These are phyloP conservation scores for Chrysopogon serrulatus DNA, from an alignment of 176 grass and related monocot genomes.

Conservation along the genomic window DNA sequence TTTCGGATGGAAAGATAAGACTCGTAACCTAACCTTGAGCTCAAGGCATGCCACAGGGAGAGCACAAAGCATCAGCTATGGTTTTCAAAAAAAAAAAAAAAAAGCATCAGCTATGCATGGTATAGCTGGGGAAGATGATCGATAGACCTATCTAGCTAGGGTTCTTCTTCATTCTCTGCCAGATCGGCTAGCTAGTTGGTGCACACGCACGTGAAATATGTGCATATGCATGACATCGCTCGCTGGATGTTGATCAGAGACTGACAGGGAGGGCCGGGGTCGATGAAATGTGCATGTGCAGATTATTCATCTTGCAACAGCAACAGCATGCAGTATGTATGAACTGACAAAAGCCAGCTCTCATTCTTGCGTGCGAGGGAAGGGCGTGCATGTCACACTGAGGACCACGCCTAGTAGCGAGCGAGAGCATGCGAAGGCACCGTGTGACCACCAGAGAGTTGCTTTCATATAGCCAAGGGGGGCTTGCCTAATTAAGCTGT, in stretches of 20 bases:
- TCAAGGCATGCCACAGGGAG: background rate
- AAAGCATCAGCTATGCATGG: background rate
- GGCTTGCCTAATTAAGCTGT: background rate
- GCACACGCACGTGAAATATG: slow-evolving; percentile 9
- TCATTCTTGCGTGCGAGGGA: slow-evolving; percentile 42
- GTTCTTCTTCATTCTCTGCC: background rate
- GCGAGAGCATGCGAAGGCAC: background rate
- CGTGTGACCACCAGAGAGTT: background rate
- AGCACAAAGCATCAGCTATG: background rate
- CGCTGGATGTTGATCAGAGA: background rate
- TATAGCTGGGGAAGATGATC: background rate
- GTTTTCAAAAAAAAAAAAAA: no score
- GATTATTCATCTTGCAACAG: background rate
- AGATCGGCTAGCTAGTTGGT: background rate
- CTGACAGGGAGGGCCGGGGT: background rate
- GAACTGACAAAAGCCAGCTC: slow-evolving; percentile 4
- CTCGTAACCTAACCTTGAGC: background rate
- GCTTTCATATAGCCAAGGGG: background rate
- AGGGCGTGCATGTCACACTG: slow-evolving; percentile 29
- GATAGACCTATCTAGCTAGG: background rate
- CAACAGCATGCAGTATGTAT: background rate
- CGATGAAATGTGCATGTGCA: background rate
- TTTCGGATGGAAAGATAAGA: background rate
- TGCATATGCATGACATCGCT: background rate
- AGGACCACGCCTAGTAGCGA: slow-evolving; percentile 22